A percentile compares a stretch with the other conserved stretches of the same genome.
Evolutionary conservation across 768 basidiomycete genomes (phyloP).

Genomic region (Aureoboletus auriporus): DNA sequence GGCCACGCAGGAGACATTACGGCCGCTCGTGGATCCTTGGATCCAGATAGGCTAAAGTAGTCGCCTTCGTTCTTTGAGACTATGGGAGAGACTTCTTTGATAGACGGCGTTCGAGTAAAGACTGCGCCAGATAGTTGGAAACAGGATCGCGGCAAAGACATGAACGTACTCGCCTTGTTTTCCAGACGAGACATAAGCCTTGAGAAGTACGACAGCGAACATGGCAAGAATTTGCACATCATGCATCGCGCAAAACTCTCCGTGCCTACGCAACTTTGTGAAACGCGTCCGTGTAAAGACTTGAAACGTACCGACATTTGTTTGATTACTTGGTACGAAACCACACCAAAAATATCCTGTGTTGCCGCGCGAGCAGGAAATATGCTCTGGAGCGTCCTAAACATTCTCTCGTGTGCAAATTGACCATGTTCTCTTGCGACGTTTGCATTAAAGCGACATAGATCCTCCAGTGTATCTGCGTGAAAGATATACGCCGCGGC

Average conservation of each 20-base stretch:
- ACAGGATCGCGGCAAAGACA: not conserved
- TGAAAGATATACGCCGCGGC: conserved; percentile 62
- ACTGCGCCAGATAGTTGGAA: not conserved
- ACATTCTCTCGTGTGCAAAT: conserved; percentile 68
- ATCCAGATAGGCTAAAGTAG: conserved; percentile 50
- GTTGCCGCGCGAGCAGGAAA: conserved; percentile 31
- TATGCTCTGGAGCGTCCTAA: conserved; percentile 50
- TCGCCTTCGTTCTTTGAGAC: conserved; percentile 38
- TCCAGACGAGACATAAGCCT: conserved; percentile 27
- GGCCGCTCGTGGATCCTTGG: conserved; percentile 35
- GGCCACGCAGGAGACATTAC: conserved; percentile 52
- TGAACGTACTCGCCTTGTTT: conserved; percentile 12
- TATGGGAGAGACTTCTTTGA: conserved; percentile 13
- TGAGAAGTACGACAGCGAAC: conserved; percentile 63
- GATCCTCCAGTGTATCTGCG: conserved; percentile 35
- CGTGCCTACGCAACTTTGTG: conserved; percentile 32
- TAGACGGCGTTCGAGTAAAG: conserved; percentile 12
- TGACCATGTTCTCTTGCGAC: conserved; percentile 58
- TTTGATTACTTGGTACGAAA: conserved; percentile 37
- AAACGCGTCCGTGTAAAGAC: not conserved
- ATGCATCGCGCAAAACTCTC: conserved; percentile 42
- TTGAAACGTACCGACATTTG: conserved; percentile 43
- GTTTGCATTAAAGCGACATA: conserved; percentile 59
- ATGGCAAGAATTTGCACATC: conserved; percentile 84
- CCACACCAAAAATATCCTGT: conserved; percentile 24